phyloP scores from a whole-genome alignment of 495 filamentous ascomycete species.

The Aspergillus ellipticus region DNA sequence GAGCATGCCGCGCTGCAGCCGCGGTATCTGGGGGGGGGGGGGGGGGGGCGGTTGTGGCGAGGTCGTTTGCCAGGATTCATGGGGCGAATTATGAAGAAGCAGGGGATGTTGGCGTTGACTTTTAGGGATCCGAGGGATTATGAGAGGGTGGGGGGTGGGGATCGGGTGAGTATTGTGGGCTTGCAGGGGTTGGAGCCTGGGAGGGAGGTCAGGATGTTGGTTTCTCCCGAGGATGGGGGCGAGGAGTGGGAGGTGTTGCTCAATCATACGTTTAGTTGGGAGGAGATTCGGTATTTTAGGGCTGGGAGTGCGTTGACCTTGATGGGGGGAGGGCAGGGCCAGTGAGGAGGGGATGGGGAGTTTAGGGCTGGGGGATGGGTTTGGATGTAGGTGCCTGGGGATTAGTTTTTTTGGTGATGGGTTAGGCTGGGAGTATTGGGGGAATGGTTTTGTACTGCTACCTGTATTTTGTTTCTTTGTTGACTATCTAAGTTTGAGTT shows the following conservation, averaged over 20 bases:
- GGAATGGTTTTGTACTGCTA: no score
- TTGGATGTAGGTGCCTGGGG: no score
- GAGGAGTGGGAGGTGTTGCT: slow-evolving; percentile 5
- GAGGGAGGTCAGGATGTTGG: neutral
- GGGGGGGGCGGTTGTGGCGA: slow-evolving; percentile 84
- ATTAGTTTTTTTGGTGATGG: no score
- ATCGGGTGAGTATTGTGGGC: slow-evolving; percentile 70
- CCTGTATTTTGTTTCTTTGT: no score
- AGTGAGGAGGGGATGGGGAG: neutral
- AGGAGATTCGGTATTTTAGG: slow-evolving; percentile 14
- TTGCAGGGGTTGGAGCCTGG: slow-evolving; percentile 45
- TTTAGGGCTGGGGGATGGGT: no score
- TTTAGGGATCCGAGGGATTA: slow-evolving; percentile 85
- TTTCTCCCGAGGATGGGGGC: slow-evolving; percentile 49
- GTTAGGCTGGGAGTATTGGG: no score
- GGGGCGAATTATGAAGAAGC: slow-evolving; percentile 98
- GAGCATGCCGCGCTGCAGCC: slow-evolving; percentile 92
- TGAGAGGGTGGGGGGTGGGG: slow-evolving; percentile 79
- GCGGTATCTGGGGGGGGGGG: slow-evolving; percentile 82
- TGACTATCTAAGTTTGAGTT: no score
- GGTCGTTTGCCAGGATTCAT: slow-evolving; percentile 90
- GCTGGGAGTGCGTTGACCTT: slow-evolving; percentile 15
- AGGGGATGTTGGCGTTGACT: slow-evolving; percentile 90
- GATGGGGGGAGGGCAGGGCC: slow-evolving; percentile 4
- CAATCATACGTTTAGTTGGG: slow-evolving; percentile 7